Conservation (phyloP, 257 asterid genomes). For the Solanum pinnatisectum region DNA sequence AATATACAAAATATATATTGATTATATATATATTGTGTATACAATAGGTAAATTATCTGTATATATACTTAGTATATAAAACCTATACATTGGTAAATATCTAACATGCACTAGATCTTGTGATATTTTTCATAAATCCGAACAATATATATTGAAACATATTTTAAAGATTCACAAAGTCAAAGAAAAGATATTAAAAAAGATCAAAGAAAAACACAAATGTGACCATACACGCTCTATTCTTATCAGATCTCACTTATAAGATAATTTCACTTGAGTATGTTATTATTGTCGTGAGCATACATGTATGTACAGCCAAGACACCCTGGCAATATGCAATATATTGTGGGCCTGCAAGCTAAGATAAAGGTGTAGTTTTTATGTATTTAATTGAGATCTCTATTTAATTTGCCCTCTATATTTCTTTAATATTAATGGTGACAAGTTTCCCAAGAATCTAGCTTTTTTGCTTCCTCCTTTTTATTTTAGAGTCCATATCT, state of each 20-base stretch:
- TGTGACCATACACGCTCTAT: rapidly evolving
- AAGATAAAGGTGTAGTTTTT: conserved; percentile 9
- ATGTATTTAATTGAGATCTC: neutral
- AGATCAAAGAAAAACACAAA: neutral
- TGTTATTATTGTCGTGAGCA: neutral
- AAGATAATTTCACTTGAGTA: neutral
- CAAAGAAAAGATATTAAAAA: too few relatives aligned
- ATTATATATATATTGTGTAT: too few relatives aligned
- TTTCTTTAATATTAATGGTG: conserved; percentile 10
- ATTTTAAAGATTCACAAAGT: neutral
- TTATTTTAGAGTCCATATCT: conserved; percentile 16
- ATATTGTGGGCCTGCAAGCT: conserved; percentile 6
- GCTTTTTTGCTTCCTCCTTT: conserved; percentile 20
- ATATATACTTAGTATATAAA: too few relatives aligned
- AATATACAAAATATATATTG: too few relatives aligned
- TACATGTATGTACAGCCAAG: conserved; percentile 22
- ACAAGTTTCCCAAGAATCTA: conserved; percentile 36
- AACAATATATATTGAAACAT: neutral
- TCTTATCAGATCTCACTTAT: neutral
- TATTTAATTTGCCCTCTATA: conserved; percentile 1
- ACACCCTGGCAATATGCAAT: conserved; percentile 38
- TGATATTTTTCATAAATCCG: neutral
- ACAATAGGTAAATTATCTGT: too few relatives aligned
- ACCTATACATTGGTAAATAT: neutral
- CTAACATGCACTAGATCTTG: too few relatives aligned